Conservation (phyloP, 306 rosid species). For the Castanea crenata region DNA sequence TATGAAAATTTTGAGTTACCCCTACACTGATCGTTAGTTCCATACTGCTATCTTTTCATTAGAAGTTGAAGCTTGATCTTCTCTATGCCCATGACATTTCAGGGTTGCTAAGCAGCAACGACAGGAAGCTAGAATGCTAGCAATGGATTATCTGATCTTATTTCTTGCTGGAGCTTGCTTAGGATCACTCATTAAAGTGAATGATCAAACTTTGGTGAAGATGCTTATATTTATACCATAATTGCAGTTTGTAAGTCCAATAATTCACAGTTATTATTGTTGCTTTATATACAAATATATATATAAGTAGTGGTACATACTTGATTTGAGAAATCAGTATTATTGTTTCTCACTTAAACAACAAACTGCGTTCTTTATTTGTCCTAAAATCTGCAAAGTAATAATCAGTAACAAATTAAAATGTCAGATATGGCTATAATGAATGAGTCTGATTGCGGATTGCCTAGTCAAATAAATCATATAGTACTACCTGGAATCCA, state of each 20-base stretch:
- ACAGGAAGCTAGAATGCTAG: conserved; percentile 80
- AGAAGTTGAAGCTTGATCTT: conserved; percentile 17
- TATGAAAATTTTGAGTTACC: not conserved
- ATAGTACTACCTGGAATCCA: conserved; percentile 7
- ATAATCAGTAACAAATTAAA: not conserved
- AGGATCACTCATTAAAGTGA: conserved; percentile 65
- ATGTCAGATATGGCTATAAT: not conserved
- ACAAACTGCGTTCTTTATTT: not conserved
- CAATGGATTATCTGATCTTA: conserved; percentile 83
- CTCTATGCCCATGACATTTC: conserved; percentile 25
- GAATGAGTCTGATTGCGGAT: not conserved
- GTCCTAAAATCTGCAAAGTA: not conserved
- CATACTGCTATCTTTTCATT: conserved; percentile 11
- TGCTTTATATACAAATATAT: not conserved
- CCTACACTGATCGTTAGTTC: not conserved
- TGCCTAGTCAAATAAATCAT: not conserved
- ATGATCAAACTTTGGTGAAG: conserved; percentile 72
- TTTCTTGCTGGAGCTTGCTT: conserved; percentile 96
- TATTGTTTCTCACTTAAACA: not conserved
- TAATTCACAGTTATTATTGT: not conserved
- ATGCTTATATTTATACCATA: conserved; percentile 73
- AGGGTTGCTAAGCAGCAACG: conserved; percentile 82
- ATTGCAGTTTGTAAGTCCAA: conserved; percentile 85
- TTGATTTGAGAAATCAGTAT: not conserved
- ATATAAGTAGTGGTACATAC: not conserved